Conservation (phyloP, 2,329 filamentous ascomycete genomes). For the Scleromitrula shiraiana region DNA sequence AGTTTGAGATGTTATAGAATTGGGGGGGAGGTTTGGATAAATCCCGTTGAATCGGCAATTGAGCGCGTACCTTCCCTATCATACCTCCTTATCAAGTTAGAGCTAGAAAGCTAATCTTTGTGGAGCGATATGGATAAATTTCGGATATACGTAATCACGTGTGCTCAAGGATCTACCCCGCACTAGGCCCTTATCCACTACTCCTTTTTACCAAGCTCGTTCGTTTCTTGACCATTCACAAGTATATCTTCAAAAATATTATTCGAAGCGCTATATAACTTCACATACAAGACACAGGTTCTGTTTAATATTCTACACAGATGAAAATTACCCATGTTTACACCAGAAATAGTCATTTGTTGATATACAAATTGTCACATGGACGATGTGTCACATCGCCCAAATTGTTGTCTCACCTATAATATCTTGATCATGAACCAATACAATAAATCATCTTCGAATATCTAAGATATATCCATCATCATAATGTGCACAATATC, state of each 20-base stretch:
- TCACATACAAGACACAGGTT: too few species aligned
- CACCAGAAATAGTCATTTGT: background rate
- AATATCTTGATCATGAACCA: background rate
- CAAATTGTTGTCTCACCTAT: background rate
- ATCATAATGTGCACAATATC: constrained; percentile 4
- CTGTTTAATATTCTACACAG: background rate
- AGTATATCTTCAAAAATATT: too few species aligned
- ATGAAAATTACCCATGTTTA: background rate
- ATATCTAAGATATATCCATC: background rate
- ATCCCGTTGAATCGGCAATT: background rate
- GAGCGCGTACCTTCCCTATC: background rate
- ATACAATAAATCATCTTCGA: background rate
- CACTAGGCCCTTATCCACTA: too few species aligned
- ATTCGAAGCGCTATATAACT: too few species aligned
- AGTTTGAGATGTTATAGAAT: background rate
- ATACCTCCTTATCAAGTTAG: background rate
- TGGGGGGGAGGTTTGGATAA: background rate
- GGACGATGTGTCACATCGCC: background rate
- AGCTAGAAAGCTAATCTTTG: too few species aligned
- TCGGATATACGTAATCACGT: too few species aligned
- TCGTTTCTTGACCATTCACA: too few species aligned
- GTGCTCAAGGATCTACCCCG: too few species aligned
- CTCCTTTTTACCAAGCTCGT: too few species aligned
- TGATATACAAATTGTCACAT: background rate
- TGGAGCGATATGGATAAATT: too few species aligned